phyloP scores from a whole-genome alignment of 2,329 filamentous ascomycete species.

The Myriangium duriaei region DNA sequence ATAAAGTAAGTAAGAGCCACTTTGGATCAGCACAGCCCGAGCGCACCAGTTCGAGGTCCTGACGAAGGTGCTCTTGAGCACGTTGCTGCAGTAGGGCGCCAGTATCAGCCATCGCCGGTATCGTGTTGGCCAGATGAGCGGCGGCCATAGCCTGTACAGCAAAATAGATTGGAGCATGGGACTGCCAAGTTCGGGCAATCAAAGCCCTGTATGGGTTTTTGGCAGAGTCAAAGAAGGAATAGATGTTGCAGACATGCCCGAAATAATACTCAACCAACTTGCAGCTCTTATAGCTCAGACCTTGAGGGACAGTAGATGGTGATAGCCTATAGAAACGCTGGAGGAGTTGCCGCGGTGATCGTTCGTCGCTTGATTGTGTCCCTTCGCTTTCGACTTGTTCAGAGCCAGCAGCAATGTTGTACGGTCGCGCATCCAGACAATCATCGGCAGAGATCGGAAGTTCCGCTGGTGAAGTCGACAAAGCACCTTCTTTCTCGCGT shows the following conservation, averaged over 20 bases:
- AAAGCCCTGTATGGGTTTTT: slow-evolving; percentile 50
- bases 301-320: slow-evolving; percentile 21
- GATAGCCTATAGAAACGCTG: slow-evolving; percentile 16
- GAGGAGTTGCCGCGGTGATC: slow-evolving; percentile 12
- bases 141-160: slow-evolving; percentile 50
- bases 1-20: slow-evolving; percentile 37
- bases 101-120: slow-evolving; percentile 15
- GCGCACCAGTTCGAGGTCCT: slow-evolving; percentile 23
- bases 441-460: slow-evolving; percentile 12
- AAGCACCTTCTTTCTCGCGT: slow-evolving; percentile 1
- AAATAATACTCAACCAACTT: slow-evolving; percentile 52
- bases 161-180: slow-evolving; percentile 46
- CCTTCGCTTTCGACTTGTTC: neutral
- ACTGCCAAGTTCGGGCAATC: slow-evolving; percentile 44
- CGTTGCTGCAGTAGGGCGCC: slow-evolving; percentile 16
- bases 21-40: slow-evolving; percentile 14
- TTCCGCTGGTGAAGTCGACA: slow-evolving; percentile 10
- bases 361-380: slow-evolving; percentile 1
- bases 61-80: slow-evolving; percentile 36
- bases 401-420: neutral
- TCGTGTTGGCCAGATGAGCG: slow-evolving; percentile 16
- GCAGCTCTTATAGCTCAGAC: slow-evolving; percentile 38
- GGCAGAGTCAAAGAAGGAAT: slow-evolving; percentile 52
- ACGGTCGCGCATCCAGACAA: neutral
- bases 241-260: slow-evolving; percentile 47